Evolutionary conservation across 805 yeast species (phyloP), one percentile per base, ranked within the genome.

Genomic region (Hanseniaspora opuntiae): DNA sequence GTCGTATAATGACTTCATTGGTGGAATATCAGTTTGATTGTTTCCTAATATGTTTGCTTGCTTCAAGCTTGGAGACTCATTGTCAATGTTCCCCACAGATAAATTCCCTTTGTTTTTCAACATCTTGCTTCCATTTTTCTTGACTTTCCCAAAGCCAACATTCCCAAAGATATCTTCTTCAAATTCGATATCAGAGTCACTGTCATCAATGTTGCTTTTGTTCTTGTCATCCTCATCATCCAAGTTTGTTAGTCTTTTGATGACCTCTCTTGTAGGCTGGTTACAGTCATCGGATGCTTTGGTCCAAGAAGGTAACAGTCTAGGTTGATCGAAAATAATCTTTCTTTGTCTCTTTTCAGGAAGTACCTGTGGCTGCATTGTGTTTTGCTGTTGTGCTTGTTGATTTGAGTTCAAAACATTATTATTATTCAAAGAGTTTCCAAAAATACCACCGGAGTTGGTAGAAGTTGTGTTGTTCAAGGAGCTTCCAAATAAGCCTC

Each of bases 1-100:
- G 59, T 71, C 75, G 32, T 66, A 64, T 12, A 72, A 60, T 0
- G 75, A 68, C 53, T 63, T 65, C 5, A 63, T 60, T 20, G 75
- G 75, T 20, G 75, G 75, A 1, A 71, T 66, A 37, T 71, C 75
- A 47, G 66, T 69, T 9, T 70, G 61, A 53, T 69, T 70, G 10
- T 65, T 60, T 9, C 25, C 22, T 20, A 44, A 7, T 28, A 67
- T 17, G 38, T n/a, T 30, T 7, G 53, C 52, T 36, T 58, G 60
- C 46, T 60, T 33, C 16, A 19, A 14, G n/a, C 20, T 51, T 10
- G 33, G 38, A 9, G 40, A 44, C 5, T 30, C 40, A 16, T 17
- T 19, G 24, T 37, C 48, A 17, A 28, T 16, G 11, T 51, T 47
- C 7, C 44, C 30, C 4, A 37, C 19, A 12, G 54, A 51, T 8